phyloP scores from a whole-genome alignment of 495 filamentous ascomycete genomes.

The Wilcoxina mikolae region DNA sequence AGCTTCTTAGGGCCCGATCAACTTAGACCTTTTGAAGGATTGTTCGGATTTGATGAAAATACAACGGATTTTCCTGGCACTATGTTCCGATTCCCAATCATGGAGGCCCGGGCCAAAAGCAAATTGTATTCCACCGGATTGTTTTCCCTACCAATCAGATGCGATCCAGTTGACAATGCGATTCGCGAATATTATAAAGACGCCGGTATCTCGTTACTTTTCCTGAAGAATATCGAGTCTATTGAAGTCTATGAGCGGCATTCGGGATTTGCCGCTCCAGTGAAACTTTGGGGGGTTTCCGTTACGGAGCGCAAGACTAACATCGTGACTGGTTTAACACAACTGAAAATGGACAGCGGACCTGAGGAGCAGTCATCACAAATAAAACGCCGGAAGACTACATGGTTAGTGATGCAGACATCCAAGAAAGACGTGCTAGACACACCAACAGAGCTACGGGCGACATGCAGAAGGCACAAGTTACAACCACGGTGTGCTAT shows the following conservation, averaged over 20 bases:
- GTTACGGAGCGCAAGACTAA: no score
- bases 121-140: neutral
- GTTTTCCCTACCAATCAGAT: neutral
- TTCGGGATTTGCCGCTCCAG: no score
- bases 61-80: constrained; percentile 30
- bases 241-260: no score
- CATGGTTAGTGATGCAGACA: neutral
- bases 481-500: constrained; percentile 32
- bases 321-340: no score
- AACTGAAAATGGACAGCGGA: no score
- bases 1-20: no score
- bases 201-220: constrained; percentile 9
- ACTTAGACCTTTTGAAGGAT: constrained; percentile 31
- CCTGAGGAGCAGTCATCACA: no score
- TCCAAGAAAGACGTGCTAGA: neutral
- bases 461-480: constrained; percentile 16
- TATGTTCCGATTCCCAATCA: constrained; percentile 33
- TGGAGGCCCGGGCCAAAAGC: constrained; percentile 6
- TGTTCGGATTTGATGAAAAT: constrained; percentile 26
- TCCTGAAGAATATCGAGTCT: constrained; percentile 5
- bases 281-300: no score
- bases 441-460: constrained; percentile 11
- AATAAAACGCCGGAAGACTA: neutral
- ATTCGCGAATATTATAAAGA: neutral
- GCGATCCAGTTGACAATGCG: neutral